These are phyloP conservation scores for Exophiala calicioides DNA, from an alignment of 2,329 filamentous ascomycete genomes.

Conservation along the genomic window DNA sequence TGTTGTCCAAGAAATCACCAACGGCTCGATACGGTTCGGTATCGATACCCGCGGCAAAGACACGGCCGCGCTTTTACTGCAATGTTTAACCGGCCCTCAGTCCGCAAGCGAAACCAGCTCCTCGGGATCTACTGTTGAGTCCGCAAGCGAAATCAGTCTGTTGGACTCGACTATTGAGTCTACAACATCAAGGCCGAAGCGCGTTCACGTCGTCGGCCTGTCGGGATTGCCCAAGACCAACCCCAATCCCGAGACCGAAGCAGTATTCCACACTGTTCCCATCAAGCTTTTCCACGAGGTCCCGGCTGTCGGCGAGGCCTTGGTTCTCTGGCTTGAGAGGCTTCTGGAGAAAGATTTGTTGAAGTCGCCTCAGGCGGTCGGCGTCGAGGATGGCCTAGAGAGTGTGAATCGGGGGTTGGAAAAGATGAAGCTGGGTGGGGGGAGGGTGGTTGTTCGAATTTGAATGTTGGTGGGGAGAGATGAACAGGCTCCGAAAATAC, in stretches of 20 bases:
- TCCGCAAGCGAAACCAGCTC: not conserved
- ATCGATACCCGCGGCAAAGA: slow-evolving; percentile 69
- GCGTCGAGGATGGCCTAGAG: slow-evolving; percentile 61
- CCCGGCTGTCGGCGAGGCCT: slow-evolving; percentile 60
- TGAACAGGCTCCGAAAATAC: no score
- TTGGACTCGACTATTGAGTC: not conserved
- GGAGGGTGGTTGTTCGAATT: slow-evolving; percentile 62
- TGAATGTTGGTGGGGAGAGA: no score
- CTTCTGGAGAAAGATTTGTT: slow-evolving; percentile 58
- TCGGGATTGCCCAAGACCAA: slow-evolving; percentile 65
- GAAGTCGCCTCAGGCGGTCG: slow-evolving; percentile 65
- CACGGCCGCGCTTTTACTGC: slow-evolving; percentile 59
- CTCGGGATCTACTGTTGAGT: no score
- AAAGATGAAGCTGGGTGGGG: slow-evolving; percentile 66
- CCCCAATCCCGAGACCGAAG: slow-evolving; percentile 33
- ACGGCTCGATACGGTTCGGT: slow-evolving; percentile 61
- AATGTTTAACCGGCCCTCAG: slow-evolving; percentile 45
- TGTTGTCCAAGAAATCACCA: slow-evolving; percentile 62
- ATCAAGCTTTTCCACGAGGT: slow-evolving; percentile 76
- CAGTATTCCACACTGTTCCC: slow-evolving; percentile 63
- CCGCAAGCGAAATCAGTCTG: slow-evolving; percentile 5
- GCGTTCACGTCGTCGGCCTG: slow-evolving; percentile 65
- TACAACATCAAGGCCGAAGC: not conserved
- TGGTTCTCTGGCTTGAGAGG: slow-evolving; percentile 68
- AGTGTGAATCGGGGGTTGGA: slow-evolving; percentile 70